Base-by-base conservation (phyloP, 192 early-diverging fungal species). In the Mortierella hygrophila region DNA sequence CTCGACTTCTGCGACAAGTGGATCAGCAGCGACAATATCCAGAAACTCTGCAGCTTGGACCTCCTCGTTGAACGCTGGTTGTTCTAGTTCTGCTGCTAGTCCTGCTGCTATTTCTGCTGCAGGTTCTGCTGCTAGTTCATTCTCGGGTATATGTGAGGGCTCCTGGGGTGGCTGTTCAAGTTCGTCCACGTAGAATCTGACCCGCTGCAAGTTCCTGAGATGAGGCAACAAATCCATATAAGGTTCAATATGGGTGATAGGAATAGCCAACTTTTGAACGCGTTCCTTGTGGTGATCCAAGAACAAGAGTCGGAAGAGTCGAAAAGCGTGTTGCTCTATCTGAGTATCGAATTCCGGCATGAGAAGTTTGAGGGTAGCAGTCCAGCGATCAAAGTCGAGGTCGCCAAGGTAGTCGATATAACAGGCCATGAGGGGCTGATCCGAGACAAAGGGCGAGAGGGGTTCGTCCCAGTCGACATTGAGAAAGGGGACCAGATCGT, bases 181-280 rank as follows among this genome's bases (percentile, higher is more conserved):
- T 2, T 42, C 52, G 20, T 84, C 77, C n/a, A 79, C 82, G 57
- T 84, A 79, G 69, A 84, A 84, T 0, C 35, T 41, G 13, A 84
- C 71, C 15, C 65, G n/a, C n/a, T 72, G 63, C 8, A 84, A 74
- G 16, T 54, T 70, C 23, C 71, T 79, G 18, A 84, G 52, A 6
- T 29, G 18, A n/a, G 72, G 72, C 1, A 76, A 23, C 29, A 74
- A 21, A 9, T 54, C 21, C 38, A 42, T 38, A 40, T 84, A 84
- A 20, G 82, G 82, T 44, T 74, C 73, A 26, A 84, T 52, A 72
- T 84, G 82, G 0, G 82, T 79, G 32, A 84, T 41, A 16, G 82
- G 82, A 38, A 84, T 84, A 1, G 60, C 63, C 38, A 84, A 49
- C 21, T 15, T n/a, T 26, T 63, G 42, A 29, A 84, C 74, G 4